Conservation (phyloP, 2,329 filamentous ascomycete genomes). For the Xylariaceae sp. region DNA sequence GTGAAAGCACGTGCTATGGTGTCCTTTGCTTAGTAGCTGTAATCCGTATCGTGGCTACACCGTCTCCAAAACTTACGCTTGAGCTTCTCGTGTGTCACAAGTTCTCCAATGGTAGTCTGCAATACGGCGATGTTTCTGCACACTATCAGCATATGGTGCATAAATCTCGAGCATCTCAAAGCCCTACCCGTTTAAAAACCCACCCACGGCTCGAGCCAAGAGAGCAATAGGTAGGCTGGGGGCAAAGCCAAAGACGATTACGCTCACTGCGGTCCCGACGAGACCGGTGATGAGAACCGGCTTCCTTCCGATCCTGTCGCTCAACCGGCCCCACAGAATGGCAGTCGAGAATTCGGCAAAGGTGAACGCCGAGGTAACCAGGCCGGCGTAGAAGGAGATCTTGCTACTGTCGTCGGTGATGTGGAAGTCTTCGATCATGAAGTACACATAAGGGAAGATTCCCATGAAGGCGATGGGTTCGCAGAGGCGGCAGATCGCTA, state of each 20-base stretch:
- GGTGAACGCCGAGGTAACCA: constrained; percentile 94
- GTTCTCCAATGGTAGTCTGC: constrained; percentile 89
- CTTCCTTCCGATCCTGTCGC: constrained; percentile 87
- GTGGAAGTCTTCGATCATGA: constrained; percentile 90
- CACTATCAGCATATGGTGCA: constrained; percentile 20
- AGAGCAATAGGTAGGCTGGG: constrained; percentile 76
- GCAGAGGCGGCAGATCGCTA: constrained; percentile 90
- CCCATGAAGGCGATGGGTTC: constrained; percentile 99
- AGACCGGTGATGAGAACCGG: constrained; percentile 87
- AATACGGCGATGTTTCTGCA: constrained; percentile 85
- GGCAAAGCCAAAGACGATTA: constrained; percentile 87
- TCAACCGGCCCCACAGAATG: constrained; percentile 87
- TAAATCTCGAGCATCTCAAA: constrained; percentile 13
- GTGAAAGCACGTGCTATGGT: constrained; percentile 77
- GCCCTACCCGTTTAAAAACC: constrained; percentile 79
- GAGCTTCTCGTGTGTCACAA: constrained; percentile 88
- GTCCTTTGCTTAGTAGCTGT: constrained; percentile 21
- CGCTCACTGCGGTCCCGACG: constrained; percentile 84
- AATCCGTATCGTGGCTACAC: background rate
- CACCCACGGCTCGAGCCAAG: constrained; percentile 81
- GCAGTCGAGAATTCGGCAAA: constrained; percentile 92
- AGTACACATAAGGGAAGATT: constrained; percentile 97
- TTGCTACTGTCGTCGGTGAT: constrained; percentile 72
- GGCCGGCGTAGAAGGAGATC: constrained; percentile 88
- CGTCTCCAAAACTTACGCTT: constrained; percentile 60